Percentiles rank a stretch among this genome's conserved stretches.
Evolutionary conservation across 108 stramenopile species (phyloP).

Genomic region (Cyclotella sp.): DNA sequence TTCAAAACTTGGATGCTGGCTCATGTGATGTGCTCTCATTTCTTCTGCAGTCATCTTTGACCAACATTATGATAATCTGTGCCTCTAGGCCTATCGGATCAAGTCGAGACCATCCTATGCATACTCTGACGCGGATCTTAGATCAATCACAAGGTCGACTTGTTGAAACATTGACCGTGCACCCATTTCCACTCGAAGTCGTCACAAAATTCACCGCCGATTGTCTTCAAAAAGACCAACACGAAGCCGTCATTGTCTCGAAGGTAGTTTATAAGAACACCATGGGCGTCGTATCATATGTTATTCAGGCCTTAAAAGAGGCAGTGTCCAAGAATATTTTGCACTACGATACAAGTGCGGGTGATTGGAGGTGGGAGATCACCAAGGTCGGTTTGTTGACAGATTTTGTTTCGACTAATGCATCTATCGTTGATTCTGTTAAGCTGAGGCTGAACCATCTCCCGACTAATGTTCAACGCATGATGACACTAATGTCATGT

Average conservation of each 20-base stretch:
- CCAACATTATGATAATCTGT: constrained; percentile 9
- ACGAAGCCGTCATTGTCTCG: neutral
- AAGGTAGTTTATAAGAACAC: neutral
- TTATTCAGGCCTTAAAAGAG: neutral
- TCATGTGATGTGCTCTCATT: constrained; percentile 16
- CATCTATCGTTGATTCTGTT: neutral
- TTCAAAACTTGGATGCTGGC: neutral
- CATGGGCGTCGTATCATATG: constrained; percentile 10
- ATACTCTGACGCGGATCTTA: neutral
- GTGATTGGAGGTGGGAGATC: constrained; percentile 14
- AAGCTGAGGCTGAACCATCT: neutral
- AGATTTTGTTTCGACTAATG: neutral
- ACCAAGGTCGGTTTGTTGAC: constrained; percentile 6
- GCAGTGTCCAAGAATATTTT: neutral
- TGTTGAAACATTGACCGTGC: constrained; percentile 1
- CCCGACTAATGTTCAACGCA: neutral
- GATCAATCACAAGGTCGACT: neutral
- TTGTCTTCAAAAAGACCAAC: constrained; percentile 6
- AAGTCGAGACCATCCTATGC: neutral
- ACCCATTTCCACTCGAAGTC: constrained; percentile 6
- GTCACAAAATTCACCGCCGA: constrained; percentile 6
- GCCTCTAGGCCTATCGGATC: neutral
- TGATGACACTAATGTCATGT: constrained; percentile 18
- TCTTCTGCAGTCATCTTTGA: neutral
- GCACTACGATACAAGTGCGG: neutral